Evolutionary conservation across 2,329 filamentous ascomycete species (phyloP).

Genomic region (Phialocephala subalpina): DNA sequence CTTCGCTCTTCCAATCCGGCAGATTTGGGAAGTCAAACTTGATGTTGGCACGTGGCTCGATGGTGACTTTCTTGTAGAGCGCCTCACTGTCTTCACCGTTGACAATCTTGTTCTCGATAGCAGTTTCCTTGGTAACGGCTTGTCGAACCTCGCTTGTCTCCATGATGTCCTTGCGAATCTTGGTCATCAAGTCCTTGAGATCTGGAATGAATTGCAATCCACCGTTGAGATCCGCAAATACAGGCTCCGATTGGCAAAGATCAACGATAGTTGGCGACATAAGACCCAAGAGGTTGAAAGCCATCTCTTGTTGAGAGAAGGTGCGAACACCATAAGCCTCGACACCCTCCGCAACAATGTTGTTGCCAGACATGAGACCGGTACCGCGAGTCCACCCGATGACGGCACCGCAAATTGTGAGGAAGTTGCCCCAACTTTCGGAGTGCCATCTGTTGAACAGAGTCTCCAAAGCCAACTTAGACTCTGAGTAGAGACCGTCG

Average conservation of each 20-base stretch:
- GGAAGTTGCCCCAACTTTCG: slow-evolving; percentile 96
- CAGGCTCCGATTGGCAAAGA: slow-evolving; percentile 92
- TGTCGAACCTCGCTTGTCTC: slow-evolving; percentile 93
- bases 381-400: slow-evolving; percentile 99
- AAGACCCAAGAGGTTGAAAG: slow-evolving; percentile 95
- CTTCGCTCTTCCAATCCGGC: slow-evolving; percentile 90
- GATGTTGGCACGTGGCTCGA: slow-evolving; percentile 95
- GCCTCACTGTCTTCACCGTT: slow-evolving; percentile 93
- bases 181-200: slow-evolving; percentile 92
- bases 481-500: slow-evolving; percentile 97
- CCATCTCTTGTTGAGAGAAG: slow-evolving; percentile 99
- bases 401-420: slow-evolving; percentile 97
- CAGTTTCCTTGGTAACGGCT: slow-evolving; percentile 93
- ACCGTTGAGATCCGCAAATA: slow-evolving; percentile 97
- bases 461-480: slow-evolving; percentile 95
- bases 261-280: slow-evolving; percentile 96
- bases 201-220: slow-evolving; percentile 97
- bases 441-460: slow-evolving; percentile 99
- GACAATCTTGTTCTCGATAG: slow-evolving; percentile 96
- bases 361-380: slow-evolving; percentile 97
- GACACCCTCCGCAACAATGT: slow-evolving; percentile 95
- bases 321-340: slow-evolving; percentile 97
- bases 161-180: slow-evolving; percentile 91
- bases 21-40: slow-evolving; percentile 94
- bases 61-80: slow-evolving; percentile 92